Evolutionary conservation across 2,329 filamentous ascomycete species (phyloP).

Genomic region (Drechslerella dactyloides): DNA sequence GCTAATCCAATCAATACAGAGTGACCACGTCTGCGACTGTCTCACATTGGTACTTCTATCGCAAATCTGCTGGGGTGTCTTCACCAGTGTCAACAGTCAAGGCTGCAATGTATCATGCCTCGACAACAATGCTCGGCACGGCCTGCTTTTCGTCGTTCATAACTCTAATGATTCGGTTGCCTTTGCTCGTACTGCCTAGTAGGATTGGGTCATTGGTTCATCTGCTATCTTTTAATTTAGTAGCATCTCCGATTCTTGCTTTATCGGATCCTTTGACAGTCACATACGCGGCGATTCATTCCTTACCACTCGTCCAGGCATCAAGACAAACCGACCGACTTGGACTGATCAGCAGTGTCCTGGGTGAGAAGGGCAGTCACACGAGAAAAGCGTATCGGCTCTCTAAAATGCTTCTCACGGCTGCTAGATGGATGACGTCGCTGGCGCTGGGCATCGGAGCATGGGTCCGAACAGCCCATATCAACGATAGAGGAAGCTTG

Average conservation of each 20-base stretch:
- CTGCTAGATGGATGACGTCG: constrained; percentile 88
- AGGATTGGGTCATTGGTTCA: constrained; percentile 70
- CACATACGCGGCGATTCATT: constrained; percentile 93
- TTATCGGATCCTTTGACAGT: constrained; percentile 90
- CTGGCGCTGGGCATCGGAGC: constrained; percentile 88
- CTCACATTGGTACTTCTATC: constrained; percentile 99
- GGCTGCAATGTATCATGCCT: constrained; percentile 80
- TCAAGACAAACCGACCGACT: constrained; percentile 81
- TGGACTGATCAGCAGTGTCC: constrained; percentile 70
- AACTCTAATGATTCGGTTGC: constrained; percentile 79
- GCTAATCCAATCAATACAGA: constrained; percentile 57
- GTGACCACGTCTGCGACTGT: constrained; percentile 92
- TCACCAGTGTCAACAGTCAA: constrained; percentile 80
- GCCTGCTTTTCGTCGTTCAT: constrained; percentile 87
- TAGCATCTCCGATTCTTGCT: constrained; percentile 82
- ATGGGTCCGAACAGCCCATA: constrained; percentile 92
- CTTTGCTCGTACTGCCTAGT: constrained; percentile 80
- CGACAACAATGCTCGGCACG: constrained; percentile 86
- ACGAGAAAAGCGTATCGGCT: constrained; percentile 73
- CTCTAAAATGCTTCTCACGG: constrained; percentile 87
- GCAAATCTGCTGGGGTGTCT: constrained; percentile 77
- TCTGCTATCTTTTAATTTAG: constrained; percentile 72
- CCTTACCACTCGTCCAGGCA: constrained; percentile 76
- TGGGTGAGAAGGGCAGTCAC: constrained; percentile 58
- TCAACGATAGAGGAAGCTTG: constrained; percentile 78